These are phyloP conservation scores for Hemileccinum rubropunctum DNA, from an alignment of 768 basidiomycete genomes.

Conservation along the genomic window DNA sequence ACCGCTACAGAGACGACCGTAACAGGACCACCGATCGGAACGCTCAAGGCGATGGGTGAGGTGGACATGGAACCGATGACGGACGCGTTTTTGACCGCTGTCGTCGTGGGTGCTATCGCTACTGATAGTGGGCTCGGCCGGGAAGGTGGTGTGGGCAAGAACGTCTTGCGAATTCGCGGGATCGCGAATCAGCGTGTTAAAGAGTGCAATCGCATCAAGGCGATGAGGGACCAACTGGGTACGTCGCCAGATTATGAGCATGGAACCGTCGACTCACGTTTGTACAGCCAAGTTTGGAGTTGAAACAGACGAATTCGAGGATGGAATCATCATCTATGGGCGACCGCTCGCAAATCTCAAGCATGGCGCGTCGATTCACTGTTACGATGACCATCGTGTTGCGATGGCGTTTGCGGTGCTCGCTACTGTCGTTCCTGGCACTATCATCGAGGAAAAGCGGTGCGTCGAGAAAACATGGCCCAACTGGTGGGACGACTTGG, in stretches of 20 bases:
- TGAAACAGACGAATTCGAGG: conserved; percentile 86
- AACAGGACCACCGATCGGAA: conserved; percentile 83
- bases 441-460: conserved; percentile 89
- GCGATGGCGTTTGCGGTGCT: conserved; percentile 98
- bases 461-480: conserved; percentile 99
- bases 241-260: conserved; percentile 14
- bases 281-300: conserved; percentile 88
- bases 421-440: conserved; percentile 66
- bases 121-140: conserved; percentile 48
- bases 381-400: conserved; percentile 98
- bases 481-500: conserved; percentile 98
- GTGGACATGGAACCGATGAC: conserved; percentile 99
- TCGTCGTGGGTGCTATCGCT: conserved; percentile 85
- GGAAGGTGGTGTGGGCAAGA: conserved; percentile 27
- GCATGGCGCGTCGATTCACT: conserved; percentile 78
- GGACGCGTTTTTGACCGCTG: conserved; percentile 96
- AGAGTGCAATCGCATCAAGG: conserved; percentile 94
- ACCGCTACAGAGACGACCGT: conserved; percentile 89
- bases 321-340: conserved; percentile 89
- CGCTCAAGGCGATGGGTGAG: conserved; percentile 56
- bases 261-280: background rate
- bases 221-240: conserved; percentile 97
- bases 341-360: conserved; percentile 61
- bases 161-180: conserved; percentile 80
- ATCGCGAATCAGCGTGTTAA: conserved; percentile 99